Evolutionary conservation across 371 early-diverging fungal genomes (phyloP).

Genomic region (Paramicrosporidium saccamoebae): DNA sequence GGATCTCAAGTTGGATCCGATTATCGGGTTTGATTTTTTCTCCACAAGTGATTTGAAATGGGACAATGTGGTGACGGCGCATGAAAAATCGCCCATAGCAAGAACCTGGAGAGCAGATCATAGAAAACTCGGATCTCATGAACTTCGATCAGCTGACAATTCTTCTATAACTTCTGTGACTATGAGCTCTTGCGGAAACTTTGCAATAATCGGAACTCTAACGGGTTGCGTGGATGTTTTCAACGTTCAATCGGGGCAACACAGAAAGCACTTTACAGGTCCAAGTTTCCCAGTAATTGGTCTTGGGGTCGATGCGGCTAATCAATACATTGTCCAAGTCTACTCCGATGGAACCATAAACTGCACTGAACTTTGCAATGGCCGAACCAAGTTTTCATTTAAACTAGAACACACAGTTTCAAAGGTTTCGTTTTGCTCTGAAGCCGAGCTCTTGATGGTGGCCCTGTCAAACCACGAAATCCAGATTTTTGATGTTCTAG

Average conservation of each 20-base stretch:
- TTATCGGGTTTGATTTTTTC: constrained; percentile 21
- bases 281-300: constrained; percentile 49
- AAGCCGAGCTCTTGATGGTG: constrained; percentile 40
- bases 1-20: constrained; percentile 27
- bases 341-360: constrained; percentile 43
- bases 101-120: constrained; percentile 47
- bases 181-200: constrained; percentile 67
- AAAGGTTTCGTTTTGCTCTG: constrained; percentile 17
- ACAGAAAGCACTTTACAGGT: constrained; percentile 26
- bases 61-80: constrained; percentile 62
- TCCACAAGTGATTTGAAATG: constrained; percentile 32
- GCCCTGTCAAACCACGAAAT: constrained; percentile 50
- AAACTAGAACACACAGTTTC: constrained; percentile 29
- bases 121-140: constrained; percentile 29
- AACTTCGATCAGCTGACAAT: constrained; percentile 18
- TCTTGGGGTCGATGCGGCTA: constrained; percentile 31
- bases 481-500: constrained; percentile 49
- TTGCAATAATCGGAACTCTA: constrained; percentile 42
- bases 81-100: constrained; percentile 24
- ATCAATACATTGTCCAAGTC: constrained; percentile 24
- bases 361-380: constrained; percentile 45
- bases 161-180: constrained; percentile 25
- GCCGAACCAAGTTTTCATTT: constrained; percentile 18
- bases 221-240: constrained; percentile 46
- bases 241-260: constrained; percentile 71